phyloP scores from a whole-genome alignment of 768 basidiomycete genomes.

The Coprinopsis sp. region DNA sequence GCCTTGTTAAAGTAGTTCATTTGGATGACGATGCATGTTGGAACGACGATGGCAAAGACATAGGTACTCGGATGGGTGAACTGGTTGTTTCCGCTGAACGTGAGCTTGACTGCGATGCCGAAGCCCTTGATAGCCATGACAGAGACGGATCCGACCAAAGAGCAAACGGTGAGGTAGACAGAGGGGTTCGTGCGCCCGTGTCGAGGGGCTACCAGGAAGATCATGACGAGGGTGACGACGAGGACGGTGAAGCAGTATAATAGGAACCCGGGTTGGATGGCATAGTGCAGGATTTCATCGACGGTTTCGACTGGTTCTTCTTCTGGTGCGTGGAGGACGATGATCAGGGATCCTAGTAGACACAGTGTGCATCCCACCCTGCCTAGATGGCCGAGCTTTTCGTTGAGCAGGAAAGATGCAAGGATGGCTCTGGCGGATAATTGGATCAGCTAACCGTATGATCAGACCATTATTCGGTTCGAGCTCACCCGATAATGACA shows the following conservation, averaged over 20 bases:
- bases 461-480: constrained; percentile 13
- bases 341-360: constrained; percentile 84
- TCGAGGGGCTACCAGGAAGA: constrained; percentile 77
- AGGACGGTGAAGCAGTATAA: constrained; percentile 85
- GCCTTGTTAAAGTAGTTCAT: constrained; percentile 99
- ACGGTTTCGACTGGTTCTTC: constrained; percentile 92
- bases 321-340: constrained; percentile 93
- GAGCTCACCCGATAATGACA: constrained; percentile 93
- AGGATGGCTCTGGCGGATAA: constrained; percentile 68
- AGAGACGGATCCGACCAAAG: constrained; percentile 91
- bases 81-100: constrained; percentile 90
- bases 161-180: constrained; percentile 96
- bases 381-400: constrained; percentile 92
- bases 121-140: constrained; percentile 99
- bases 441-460: not conserved
- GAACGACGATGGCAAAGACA: constrained; percentile 81
- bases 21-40: constrained; percentile 81
- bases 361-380: constrained; percentile 81
- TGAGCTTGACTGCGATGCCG: constrained; percentile 94
- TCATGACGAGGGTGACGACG: constrained; percentile 80
- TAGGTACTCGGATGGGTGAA: constrained; percentile 95
- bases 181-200: constrained; percentile 86
- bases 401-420: constrained; percentile 87
- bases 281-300: constrained; percentile 88
- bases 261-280: constrained; percentile 92